Evolutionary conservation across 1,284 basidiomycete species (phyloP), one percentile per base, ranked within the genome.

Genomic region (Filobasidium uniguttulatum): DNA sequence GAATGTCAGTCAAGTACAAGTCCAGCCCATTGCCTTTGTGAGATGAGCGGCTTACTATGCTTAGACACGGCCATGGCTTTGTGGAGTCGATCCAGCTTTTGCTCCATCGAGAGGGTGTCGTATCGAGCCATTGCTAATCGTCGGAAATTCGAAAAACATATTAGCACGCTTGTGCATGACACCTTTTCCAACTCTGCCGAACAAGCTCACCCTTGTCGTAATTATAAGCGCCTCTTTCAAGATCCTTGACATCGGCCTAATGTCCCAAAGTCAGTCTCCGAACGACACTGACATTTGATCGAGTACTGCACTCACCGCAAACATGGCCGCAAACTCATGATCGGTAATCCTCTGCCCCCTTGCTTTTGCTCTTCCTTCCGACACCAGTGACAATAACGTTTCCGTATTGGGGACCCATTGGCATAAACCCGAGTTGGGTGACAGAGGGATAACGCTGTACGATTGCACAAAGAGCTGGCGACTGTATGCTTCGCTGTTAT

Each of bases 401-500:
- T 63, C 61, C 1, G 65, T 67, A 41, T 67, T 64, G 5, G 59
- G 40, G 1, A 67, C 62, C 65, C 65, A 67, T 50, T 56, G 59
- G 10, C 64, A 46, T 14, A 67, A 50, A 0, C 64, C 65, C 1
- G 63, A 61, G 20, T 59, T 58, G 6, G 60, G 62, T 2, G 60
- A 60, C 1, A 67, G 55, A 3, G 65, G 65, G 8, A 65, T 59
- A 7, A 65, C 65, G 47, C 35, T 53, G 26, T 48, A 53, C 8
- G 44, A 44, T 23, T 53, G 50, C 5, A 56, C 35, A 47, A 66
- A 63, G 6, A 67, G 55, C 46, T 66, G 63, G 1, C 65, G 56
- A 14, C 52, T 49, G 47, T 66, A 67, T 1, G 65, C 60, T 22
- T 66, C 63, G 2, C 52, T 50, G 36, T 62, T 58, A 43, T 66